These are phyloP conservation scores for Mrakia blollopis DNA, from an alignment of 768 basidiomycete genomes.

Conservation along the genomic window DNA sequence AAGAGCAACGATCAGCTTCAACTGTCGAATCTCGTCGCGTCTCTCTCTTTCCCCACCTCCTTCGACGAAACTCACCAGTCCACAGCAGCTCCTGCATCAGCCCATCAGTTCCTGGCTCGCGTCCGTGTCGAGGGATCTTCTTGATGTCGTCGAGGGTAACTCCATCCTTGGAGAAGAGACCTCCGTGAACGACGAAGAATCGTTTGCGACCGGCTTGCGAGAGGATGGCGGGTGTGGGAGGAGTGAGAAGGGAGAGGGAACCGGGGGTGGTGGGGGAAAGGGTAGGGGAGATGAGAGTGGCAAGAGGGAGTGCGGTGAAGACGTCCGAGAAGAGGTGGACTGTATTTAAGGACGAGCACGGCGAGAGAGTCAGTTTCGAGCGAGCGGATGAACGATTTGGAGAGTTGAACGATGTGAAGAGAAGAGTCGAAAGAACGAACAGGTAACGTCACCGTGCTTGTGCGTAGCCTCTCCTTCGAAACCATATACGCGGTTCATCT, in stretches of 20 bases:
- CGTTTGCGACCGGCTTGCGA: conserved; percentile 76
- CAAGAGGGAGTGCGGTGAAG: conserved; percentile 84
- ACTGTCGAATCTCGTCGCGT: neutral
- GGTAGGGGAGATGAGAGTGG: conserved; percentile 75
- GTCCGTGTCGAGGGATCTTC: conserved; percentile 76
- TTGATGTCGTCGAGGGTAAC: conserved; percentile 92
- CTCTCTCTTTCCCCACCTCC: neutral
- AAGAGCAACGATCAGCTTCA: neutral
- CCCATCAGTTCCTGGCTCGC: conserved; percentile 89
- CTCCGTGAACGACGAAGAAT: conserved; percentile 93
- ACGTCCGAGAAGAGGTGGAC: conserved; percentile 81
- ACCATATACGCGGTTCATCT: conserved; percentile 89
- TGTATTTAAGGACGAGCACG: conserved; percentile 18
- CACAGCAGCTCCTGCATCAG: conserved; percentile 84
- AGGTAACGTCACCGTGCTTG: conserved; percentile 92
- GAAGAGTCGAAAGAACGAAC: conserved; percentile 52
- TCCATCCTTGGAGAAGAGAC: conserved; percentile 88
- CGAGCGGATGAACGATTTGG: neutral
- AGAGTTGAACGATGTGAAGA: neutral
- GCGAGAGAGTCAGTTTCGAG: conserved; percentile 23
- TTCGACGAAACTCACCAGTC: conserved; percentile 57
- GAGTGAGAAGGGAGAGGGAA: conserved; percentile 44
- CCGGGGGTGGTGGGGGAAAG: conserved; percentile 50
- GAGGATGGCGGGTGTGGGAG: conserved; percentile 54
- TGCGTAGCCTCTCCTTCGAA: conserved; percentile 95